phyloP scores from a whole-genome alignment of 306 rosid species.

The cucumber (Cucumis sativus) region Cucumber_9930_V3 NC_026657.2:33424501-33425000 shows the following conservation, averaged over 20 bases:
- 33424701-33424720: neutral
- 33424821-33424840: conserved; percentile 72
- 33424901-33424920: conserved; percentile 51
- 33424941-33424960: conserved; percentile 67
- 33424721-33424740: conserved; percentile 36
- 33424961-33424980: conserved; percentile 62
- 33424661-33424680: neutral
- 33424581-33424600: too few species aligned
- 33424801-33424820: conserved; percentile 52
- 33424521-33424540: too few species aligned
- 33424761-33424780: conserved; percentile 50
- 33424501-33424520: too few species aligned
- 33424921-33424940: conserved; percentile 95
- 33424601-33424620: neutral
- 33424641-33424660: neutral
- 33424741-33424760: conserved; percentile 57
- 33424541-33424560: too few species aligned
- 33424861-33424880: conserved; percentile 24
- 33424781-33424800: conserved; percentile 21
- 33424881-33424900: conserved; percentile 35
- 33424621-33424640: neutral
- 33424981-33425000: conserved; percentile 27
- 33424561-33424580: too few species aligned
- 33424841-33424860: conserved; percentile 54
- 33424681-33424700: neutral